Base-by-base conservation (phyloP, 768 basidiomycete genomes). In the Phlebiopsis flavidoalba region DNA sequence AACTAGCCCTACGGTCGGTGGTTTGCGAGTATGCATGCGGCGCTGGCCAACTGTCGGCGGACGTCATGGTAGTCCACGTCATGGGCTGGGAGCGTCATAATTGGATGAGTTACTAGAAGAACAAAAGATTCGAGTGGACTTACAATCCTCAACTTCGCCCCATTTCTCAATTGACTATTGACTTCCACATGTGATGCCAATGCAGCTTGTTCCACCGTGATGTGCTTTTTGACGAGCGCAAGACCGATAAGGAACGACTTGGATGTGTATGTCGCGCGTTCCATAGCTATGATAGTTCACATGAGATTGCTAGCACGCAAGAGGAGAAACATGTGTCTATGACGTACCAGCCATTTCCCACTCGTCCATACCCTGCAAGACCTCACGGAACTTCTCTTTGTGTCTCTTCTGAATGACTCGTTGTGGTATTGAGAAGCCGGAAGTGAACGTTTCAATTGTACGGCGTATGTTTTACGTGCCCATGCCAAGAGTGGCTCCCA, bases 101-200 rank as follows among this genome's bases (percentile, higher is more conserved):
- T 12, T 49, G 35, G 19, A 8, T 8, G n/a, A 46, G 56, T 37
- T 22, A 53, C 14, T 26, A 19, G 1, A 10, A 31, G 2, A 50
- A 14, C 5, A 22, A 22, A 52, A 26, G 15, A 53, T 31, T 31
- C 22, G n/a, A 19, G 37, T 21, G 37, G 33, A 80, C 97, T 79
- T 69, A 98, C 96, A 93, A 72, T 98, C 97, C 78, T 98, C 97
- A 0, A 99, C 97, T 75, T 98, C 96, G n/a, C 97, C 97, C 97
- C 97, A 99, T 53, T 87, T 82, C 73, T 95, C 86, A 62, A 98
- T 98, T 98, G 96, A 71, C 93, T 95, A 63, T 87, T 80, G 0
- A 99, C 96, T 75, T 99, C 97, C 8, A 96, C 95, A 56, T 89
- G 88, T 7, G 93, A 83, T 0, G 92, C 93, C 53, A 85, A 73